phyloP scores from a whole-genome alignment of 2,329 filamentous ascomycete genomes.

The Aschersonia sp. region DNA sequence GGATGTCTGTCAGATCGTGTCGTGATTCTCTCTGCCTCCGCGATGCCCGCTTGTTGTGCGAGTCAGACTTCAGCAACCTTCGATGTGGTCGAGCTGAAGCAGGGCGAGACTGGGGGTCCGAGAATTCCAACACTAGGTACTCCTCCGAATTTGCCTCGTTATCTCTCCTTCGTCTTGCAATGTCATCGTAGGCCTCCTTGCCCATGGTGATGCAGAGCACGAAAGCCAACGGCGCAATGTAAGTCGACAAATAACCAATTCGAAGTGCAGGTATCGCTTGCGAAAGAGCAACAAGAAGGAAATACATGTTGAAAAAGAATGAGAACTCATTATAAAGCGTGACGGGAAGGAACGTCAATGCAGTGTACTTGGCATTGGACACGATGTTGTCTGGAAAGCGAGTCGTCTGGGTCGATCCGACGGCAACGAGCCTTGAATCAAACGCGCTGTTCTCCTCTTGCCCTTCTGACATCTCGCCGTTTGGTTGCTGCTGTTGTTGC shows the following conservation, averaged over 20 bases:
- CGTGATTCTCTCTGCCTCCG: slow-evolving; percentile 16
- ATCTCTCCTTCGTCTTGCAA: slow-evolving; percentile 71
- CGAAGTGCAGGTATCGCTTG: slow-evolving; percentile 80
- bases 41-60: slow-evolving; percentile 11
- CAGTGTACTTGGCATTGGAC: slow-evolving; percentile 95
- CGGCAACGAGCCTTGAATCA: slow-evolving; percentile 58
- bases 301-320: slow-evolving; percentile 99
- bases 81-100: slow-evolving; percentile 21
- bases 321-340: slow-evolving; percentile 98
- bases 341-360: slow-evolving; percentile 82
- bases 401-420: slow-evolving; percentile 57
- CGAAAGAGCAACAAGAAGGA: slow-evolving; percentile 84
- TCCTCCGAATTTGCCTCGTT: slow-evolving; percentile 88
- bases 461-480: slow-evolving; percentile 28
- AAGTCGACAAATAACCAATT: slow-evolving; percentile 90
- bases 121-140: slow-evolving; percentile 65
- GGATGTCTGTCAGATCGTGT: slow-evolving; percentile 43
- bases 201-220: slow-evolving; percentile 85
- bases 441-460: slow-evolving; percentile 47
- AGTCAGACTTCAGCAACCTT: slow-evolving; percentile 28
- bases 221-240: slow-evolving; percentile 82
- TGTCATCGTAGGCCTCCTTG: slow-evolving; percentile 92
- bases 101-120: slow-evolving; percentile 31
- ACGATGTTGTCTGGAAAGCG: slow-evolving; percentile 82
- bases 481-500: slow-evolving; percentile 14